Conservation (phyloP, 1,284 basidiomycete genomes). For the Ganoderma resinaceum region DNA sequence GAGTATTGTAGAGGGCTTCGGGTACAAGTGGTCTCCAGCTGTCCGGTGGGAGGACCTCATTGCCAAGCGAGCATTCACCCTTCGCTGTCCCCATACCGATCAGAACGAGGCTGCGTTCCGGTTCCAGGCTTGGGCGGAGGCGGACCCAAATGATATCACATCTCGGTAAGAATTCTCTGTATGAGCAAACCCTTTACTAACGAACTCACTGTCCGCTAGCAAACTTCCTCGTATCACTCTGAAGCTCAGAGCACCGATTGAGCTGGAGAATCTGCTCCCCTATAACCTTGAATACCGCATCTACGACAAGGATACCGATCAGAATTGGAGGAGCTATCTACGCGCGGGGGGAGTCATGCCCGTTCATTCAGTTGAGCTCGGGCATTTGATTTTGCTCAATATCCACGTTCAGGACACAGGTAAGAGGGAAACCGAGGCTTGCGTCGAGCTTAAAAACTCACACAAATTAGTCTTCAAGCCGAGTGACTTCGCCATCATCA, state of each 20-base stretch:
- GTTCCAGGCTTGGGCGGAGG: conserved; percentile 93
- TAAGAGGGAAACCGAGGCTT: conserved; percentile 41
- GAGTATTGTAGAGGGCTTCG: conserved; percentile 80
- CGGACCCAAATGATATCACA: conserved; percentile 72
- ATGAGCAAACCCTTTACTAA: background rate
- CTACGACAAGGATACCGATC: conserved; percentile 94
- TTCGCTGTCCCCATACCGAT: conserved; percentile 88
- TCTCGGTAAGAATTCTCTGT: conserved; percentile 52
- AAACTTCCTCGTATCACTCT: conserved; percentile 88
- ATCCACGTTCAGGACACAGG: conserved; percentile 91
- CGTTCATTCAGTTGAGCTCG: conserved; percentile 94
- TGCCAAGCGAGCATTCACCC: conserved; percentile 78
- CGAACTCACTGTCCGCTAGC: conserved; percentile 48
- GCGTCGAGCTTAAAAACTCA: background rate
- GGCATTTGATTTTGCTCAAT: conserved; percentile 94
- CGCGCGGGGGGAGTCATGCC: conserved; percentile 96
- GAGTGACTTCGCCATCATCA: conserved; percentile 99
- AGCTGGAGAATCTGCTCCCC: conserved; percentile 96
- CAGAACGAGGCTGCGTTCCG: conserved; percentile 91
- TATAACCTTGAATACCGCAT: conserved; percentile 97
- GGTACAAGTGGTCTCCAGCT: conserved; percentile 93
- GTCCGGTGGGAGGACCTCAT: conserved; percentile 93
- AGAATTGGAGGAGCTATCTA: conserved; percentile 93
- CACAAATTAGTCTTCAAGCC: conserved; percentile 79
- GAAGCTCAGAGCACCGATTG: conserved; percentile 92